Base-by-base conservation (phyloP, 176 grass and related monocot species). In the Oryza punctata region DNA sequence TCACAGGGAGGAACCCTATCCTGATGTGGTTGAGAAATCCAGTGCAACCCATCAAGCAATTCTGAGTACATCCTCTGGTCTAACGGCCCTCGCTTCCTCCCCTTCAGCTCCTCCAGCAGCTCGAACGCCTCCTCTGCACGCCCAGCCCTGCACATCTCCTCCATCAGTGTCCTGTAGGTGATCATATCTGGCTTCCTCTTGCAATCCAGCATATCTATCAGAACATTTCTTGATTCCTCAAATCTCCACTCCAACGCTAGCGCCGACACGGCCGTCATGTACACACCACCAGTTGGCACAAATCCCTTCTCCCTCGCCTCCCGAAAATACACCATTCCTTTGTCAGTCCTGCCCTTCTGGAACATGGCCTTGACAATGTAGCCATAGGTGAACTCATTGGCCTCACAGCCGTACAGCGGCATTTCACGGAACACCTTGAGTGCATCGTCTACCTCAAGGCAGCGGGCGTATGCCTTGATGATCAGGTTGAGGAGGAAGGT, bases 121-220 rank as follows among this genome's bases (percentile, higher is more conserved):
- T 90, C 43, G 67, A 95, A 94, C 0, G 96, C 93, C 18, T 85
- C 91, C 64, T 95, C 93, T 4, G 89, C 35, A 11, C 83, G 78
- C 3, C 89, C 84, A 32, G 85, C 93, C 50, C 96, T 85, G 32
- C 96, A 98, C 85, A 98, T 75, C 75, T 87, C 96, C 85, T 98
- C 96, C n/a, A 98, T 63, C 68, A 98, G 65, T 11, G 96, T 98
- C 85, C 93, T 88, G 75, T 94, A 98, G 1, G 96, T 98, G 76
- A 98, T 86, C 71, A 98, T 72, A 84, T 98, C 96, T 0, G 93
- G 91, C 65, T 67, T 85, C 85, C 78, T 94, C 72, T 74, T 74
- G 30, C 92, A 81, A 52, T 87, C 85, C 38, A 98, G 19, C 96
- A 98, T 96, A 75, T 98, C 93, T 29, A 92, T 49, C 19, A 95